Conservation (phyloP, 805 yeast genomes). For the Clavispora carvajalis region DNA sequence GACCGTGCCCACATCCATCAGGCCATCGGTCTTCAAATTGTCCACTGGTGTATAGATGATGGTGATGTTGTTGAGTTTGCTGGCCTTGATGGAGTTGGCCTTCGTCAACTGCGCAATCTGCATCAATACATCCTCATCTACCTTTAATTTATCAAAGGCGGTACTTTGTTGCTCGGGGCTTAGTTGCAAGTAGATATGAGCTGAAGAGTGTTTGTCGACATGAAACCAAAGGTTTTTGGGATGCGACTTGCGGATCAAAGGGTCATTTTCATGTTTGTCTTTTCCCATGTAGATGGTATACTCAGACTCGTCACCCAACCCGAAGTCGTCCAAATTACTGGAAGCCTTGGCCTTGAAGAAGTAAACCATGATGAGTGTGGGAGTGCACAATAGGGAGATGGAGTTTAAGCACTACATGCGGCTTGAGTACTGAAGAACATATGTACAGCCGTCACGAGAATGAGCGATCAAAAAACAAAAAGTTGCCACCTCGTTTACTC, state of each 20-base stretch:
- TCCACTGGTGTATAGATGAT: conserved; percentile 72
- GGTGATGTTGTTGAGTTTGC: conserved; percentile 60
- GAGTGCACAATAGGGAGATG: not conserved
- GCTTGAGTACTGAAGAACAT: too few species aligned
- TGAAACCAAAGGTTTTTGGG: conserved; percentile 76
- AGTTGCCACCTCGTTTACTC: too few species aligned
- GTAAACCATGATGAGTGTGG: conserved; percentile 11
- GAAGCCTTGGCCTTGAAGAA: conserved; percentile 12
- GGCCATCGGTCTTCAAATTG: conserved; percentile 59
- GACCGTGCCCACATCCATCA: conserved; percentile 77
- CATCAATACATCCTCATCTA: conserved; percentile 43
- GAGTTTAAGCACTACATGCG: too few species aligned
- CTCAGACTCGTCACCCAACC: conserved; percentile 7
- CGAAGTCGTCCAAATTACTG: conserved; percentile 15
- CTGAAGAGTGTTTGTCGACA: conserved; percentile 70
- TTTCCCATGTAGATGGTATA: conserved; percentile 58
- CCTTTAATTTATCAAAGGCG: conserved; percentile 29
- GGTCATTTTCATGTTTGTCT: conserved; percentile 63
- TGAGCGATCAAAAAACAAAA: not conserved
- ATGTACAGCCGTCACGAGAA: too few species aligned
- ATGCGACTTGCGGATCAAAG: conserved; percentile 53
- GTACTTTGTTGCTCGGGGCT: conserved; percentile 43
- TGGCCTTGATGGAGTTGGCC: conserved; percentile 72
- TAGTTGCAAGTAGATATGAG: conserved; percentile 67
- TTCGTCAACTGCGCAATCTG: conserved; percentile 64